phyloP scores from a whole-genome alignment of 257 asterid species.

The Lantana camara region DNA sequence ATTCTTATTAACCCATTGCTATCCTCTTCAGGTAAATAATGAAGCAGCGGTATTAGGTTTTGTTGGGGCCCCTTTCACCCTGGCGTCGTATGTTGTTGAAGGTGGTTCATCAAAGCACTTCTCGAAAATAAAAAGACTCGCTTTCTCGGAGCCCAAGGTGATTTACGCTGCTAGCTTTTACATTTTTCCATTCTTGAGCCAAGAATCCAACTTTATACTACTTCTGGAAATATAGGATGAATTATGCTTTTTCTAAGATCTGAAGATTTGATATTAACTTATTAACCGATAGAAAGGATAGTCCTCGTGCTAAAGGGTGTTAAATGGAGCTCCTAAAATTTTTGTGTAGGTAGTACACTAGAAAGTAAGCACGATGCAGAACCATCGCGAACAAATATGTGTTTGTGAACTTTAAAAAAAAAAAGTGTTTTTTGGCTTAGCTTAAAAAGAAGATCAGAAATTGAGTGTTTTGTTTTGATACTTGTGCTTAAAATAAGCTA shows the following conservation, averaged over 20 bases:
- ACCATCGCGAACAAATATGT: background rate
- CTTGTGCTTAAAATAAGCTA: too few species aligned
- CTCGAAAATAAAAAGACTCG: slow-evolving; percentile 83
- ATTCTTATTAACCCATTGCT: slow-evolving; percentile 17
- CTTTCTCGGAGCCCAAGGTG: slow-evolving; percentile 97
- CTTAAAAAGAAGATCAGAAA: too few species aligned
- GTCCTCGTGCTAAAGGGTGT: background rate
- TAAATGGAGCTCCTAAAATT: background rate
- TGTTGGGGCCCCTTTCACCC: slow-evolving; percentile 97
- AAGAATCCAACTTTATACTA: background rate
- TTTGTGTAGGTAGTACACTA: background rate
- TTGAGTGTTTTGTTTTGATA: too few species aligned
- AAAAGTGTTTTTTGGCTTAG: too few species aligned
- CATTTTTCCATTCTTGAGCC: background rate
- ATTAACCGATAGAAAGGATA: background rate
- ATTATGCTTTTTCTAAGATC: background rate
- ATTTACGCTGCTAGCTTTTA: background rate
- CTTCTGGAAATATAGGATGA: background rate
- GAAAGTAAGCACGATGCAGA: background rate
- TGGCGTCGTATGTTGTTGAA: slow-evolving; percentile 94
- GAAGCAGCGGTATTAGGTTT: slow-evolving; percentile 99
- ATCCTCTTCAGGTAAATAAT: slow-evolving; percentile 63
- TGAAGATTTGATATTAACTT: background rate
- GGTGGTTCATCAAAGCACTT: slow-evolving; percentile 99
- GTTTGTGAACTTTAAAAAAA: too few species aligned